Conservation (phyloP, 2,329 filamentous ascomycete genomes). For the Diplodia corticola region DNA sequence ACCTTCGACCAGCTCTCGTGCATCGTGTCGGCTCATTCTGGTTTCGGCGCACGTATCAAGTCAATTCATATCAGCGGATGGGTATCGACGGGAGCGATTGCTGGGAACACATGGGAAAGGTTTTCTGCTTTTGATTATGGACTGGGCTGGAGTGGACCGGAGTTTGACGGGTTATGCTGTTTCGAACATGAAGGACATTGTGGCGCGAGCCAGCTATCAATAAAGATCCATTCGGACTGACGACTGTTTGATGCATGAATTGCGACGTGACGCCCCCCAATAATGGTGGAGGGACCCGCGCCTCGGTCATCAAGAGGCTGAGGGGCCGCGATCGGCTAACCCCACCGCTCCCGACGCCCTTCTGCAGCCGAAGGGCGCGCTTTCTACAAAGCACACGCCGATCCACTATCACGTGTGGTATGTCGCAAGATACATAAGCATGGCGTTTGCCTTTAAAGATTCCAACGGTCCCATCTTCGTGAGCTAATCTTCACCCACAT, state of each 20-base stretch:
- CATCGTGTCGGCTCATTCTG: constrained; percentile 9
- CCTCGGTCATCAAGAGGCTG: not conserved
- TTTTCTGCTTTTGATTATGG: constrained; percentile 13
- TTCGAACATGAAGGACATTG: constrained; percentile 3
- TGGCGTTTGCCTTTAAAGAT: not conserved
- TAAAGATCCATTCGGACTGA: constrained; percentile 13
- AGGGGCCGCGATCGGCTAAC: not conserved
- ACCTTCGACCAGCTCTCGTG: constrained; percentile 1
- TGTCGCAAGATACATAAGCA: constrained; percentile 4
- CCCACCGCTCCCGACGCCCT: not conserved
- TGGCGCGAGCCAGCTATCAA: constrained; percentile 17
- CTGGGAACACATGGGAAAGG: constrained; percentile 10
- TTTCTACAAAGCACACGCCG: not conserved
- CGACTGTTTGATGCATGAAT: not conserved
- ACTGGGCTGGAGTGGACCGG: not conserved
- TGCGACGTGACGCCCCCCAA: not conserved
- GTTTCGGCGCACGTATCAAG: constrained; percentile 16
- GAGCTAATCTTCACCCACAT: not conserved
- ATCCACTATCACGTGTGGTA: not conserved
- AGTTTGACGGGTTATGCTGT: constrained; percentile 9
- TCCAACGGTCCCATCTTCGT: not conserved
- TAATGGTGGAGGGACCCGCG: not conserved
- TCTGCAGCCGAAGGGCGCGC: not conserved
- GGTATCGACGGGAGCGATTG: constrained; percentile 3
- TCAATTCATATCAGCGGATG: constrained; percentile 13